Conservation (phyloP, 768 basidiomycete species). For the Coprinopsis strossmayeri region DNA sequence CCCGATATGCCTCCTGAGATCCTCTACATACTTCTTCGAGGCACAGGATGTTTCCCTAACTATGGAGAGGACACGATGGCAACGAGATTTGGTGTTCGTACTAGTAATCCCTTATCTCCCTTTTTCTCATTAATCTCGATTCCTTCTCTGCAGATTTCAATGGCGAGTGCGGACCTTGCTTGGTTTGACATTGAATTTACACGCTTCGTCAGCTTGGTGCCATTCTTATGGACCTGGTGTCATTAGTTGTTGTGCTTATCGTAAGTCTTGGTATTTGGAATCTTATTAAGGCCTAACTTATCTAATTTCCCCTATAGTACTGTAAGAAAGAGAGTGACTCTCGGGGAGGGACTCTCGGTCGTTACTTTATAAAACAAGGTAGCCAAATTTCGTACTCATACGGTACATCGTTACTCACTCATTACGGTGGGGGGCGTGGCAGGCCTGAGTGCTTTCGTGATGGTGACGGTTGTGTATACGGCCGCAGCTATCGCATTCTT, state of each 20-base stretch:
- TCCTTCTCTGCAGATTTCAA: slow-evolving; percentile 14
- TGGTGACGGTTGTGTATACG: slow-evolving; percentile 24
- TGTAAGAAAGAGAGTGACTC: slow-evolving; percentile 17
- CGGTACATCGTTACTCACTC: slow-evolving; percentile 4
- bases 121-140: background rate
- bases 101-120: background rate
- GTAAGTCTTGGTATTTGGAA: slow-evolving; percentile 16
- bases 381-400: background rate
- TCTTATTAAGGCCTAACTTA: background rate
- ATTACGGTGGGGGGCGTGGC: too few relatives aligned
- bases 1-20: slow-evolving; percentile 17
- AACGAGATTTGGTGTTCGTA: slow-evolving; percentile 27
- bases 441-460: slow-evolving; percentile 11
- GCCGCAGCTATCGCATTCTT: slow-evolving; percentile 14
- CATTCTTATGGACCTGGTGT: slow-evolving; percentile 33
- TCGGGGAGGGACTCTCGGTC: slow-evolving; percentile 13
- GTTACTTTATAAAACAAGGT: slow-evolving; percentile 34
- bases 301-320: slow-evolving; percentile 19
- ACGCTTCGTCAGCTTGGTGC: slow-evolving; percentile 24
- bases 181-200: background rate
- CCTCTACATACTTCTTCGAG: slow-evolving; percentile 18
- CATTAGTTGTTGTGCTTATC: slow-evolving; percentile 25
- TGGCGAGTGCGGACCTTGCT: slow-evolving; percentile 12
- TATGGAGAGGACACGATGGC: slow-evolving; percentile 27
- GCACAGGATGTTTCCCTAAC: slow-evolving; percentile 33